A percentile compares a stretch with the other conserved stretches of the same genome.
Evolutionary conservation across 805 yeast species (phyloP).

Genomic region (Sugiyamaella smithiae): DNA sequence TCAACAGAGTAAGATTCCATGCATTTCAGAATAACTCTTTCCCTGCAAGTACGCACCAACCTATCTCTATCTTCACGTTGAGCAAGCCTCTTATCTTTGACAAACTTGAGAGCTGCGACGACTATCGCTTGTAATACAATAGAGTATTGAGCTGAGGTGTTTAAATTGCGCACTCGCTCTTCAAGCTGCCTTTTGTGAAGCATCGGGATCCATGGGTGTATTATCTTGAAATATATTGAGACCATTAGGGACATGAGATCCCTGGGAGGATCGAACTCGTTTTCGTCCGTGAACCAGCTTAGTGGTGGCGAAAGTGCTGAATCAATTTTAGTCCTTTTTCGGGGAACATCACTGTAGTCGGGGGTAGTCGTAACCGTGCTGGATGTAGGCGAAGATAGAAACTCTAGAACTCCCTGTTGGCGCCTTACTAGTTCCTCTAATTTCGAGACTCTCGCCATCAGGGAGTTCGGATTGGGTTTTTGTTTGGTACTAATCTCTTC

Average conservation of each 20-base stretch:
- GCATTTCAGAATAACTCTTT: constrained; percentile 15
- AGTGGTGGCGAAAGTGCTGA: not conserved
- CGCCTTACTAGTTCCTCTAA: constrained; percentile 15
- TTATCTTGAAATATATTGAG: constrained; percentile 12
- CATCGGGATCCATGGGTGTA: constrained; percentile 24
- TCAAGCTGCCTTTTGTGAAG: constrained; percentile 14
- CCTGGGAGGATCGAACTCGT: constrained; percentile 12
- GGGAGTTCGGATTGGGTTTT: not conserved
- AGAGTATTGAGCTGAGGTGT: not conserved
- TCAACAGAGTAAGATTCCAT: constrained; percentile 21
- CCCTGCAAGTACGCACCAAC: constrained; percentile 14
- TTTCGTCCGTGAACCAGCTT: not conserved
- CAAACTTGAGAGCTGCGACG: constrained; percentile 17
- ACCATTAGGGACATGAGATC: constrained; percentile 11
- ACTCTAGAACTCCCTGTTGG: constrained; percentile 12
- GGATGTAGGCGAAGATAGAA: not conserved
- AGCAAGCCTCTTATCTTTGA: not conserved
- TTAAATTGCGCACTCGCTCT: not conserved
- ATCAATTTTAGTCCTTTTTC: not conserved
- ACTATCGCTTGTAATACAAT: constrained; percentile 17
- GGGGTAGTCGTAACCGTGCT: not conserved
- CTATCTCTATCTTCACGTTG: constrained; percentile 4
- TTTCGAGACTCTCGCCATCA: constrained; percentile 8
- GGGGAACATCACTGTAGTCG: not conserved
- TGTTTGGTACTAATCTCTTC: not conserved